These are phyloP conservation scores for Vigna hirtella DNA, from an alignment of 306 rosid genomes.

Conservation along the genomic window DNA sequence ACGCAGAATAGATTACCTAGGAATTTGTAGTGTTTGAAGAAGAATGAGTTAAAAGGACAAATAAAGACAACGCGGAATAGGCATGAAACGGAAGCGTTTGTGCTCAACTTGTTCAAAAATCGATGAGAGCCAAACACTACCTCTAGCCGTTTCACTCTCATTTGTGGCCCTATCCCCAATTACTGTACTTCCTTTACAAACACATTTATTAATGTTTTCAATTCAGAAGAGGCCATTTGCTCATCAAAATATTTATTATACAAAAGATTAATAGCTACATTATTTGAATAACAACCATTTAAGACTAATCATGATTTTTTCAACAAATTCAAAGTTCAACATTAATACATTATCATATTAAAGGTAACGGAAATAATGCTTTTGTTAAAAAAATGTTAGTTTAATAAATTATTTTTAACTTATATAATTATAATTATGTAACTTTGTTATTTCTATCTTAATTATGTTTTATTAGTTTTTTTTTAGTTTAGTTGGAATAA, in stretches of 20 bases:
- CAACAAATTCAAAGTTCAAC: slow-evolving; percentile 11
- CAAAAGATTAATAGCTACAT: neutral
- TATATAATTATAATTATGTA: no score
- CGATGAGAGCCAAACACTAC: slow-evolving; percentile 14
- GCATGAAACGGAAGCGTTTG: slow-evolving; percentile 22
- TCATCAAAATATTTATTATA: slow-evolving; percentile 17
- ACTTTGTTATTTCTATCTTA: no score
- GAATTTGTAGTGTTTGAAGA: neutral
- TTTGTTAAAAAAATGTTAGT: neutral
- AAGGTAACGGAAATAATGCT: neutral
- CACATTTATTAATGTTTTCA: neutral
- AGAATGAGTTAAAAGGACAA: neutral
- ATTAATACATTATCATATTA: neutral
- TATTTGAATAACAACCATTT: slow-evolving; percentile 9
- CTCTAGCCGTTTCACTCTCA: slow-evolving; percentile 33
- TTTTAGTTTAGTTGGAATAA: no score
- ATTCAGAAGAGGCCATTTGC: slow-evolving; percentile 5
- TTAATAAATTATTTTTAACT: no score
- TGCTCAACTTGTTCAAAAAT: neutral
- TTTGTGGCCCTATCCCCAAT: neutral
- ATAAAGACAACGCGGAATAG: neutral
- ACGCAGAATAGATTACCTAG: slow-evolving; percentile 22
- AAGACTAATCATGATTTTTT: neutral
- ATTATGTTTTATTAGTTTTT: no score
- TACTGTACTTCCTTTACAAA: slow-evolving; percentile 40